Evolutionary conservation across 140 eudicot species (phyloP), one percentile per base, ranked within the genome.

Genomic region (Flaveria floridana): DNA sequence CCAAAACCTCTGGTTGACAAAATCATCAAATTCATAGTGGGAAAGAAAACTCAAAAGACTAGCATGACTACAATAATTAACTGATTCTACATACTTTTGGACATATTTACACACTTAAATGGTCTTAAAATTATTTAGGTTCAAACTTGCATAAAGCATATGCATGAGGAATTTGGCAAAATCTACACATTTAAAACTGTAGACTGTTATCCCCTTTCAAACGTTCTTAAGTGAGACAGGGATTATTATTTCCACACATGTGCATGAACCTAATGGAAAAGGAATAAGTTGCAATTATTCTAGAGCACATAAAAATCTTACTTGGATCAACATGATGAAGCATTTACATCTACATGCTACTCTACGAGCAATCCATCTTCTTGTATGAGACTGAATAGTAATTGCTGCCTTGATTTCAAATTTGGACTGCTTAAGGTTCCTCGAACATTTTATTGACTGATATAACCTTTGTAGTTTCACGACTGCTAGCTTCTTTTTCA

Each of bases 351-450:
- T 72, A 19, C 19, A 44, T 71, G 82, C 91, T 37, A 58, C 64
- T 82, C 77, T 85, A 7, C 85, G 88, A 65, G 86, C 96, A 82
- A 88, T 80, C 96, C 89, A 86, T 61, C 94, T 84, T 65, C 97
- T 95, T 18, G 79, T 34, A 65, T 74, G 72, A 64, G 96, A 84
- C 71, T 94, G 99, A 63, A 94, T 87, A 61, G 71, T 26, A n/a
- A 84, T 70, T 11, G 91, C 91, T n/a, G 96, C 86, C 58, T 56
- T 74, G 3, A 50, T 64, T 75, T 84, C 79, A 61, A 68, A 70
- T 77, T 73, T 82, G 73, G 68, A 75, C 64, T 53, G 72, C 63
- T 77, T 75, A 18, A 77, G 74, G 20, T 82, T 77, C 78, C 85
- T 85, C 74, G 70, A 67, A 71, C 63, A 72, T 70, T 63, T 86